These are phyloP conservation scores for Populus pruinosa DNA, from an alignment of 345 rosid genomes.

Conservation along the genomic window DNA sequence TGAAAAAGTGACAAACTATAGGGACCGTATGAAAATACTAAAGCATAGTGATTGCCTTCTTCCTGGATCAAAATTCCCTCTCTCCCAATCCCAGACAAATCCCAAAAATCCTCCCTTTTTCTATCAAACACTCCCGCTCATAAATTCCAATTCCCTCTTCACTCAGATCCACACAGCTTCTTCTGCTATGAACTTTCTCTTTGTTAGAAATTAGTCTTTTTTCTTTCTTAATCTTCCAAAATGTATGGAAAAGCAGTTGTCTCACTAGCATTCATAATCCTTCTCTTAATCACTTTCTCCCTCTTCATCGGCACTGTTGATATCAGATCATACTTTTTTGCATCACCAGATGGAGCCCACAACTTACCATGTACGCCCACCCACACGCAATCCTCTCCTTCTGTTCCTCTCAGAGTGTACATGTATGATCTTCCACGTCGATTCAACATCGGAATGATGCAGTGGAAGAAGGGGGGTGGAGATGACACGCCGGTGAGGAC, in stretches of 20 bases:
- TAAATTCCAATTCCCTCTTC: too few relatives aligned
- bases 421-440: conserved; percentile 91
- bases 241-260: conserved; percentile 49
- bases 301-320: conserved; percentile 54
- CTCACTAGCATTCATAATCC: conserved; percentile 30
- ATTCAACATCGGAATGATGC: conserved; percentile 79
- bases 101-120: too few relatives aligned
- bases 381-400: neutral
- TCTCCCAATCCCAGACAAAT: too few relatives aligned
- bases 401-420: conserved; percentile 58
- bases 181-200: too few relatives aligned
- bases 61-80: too few relatives aligned
- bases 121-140: too few relatives aligned
- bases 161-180: too few relatives aligned
- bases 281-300: conserved; percentile 48
- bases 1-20: too few relatives aligned
- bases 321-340: conserved; percentile 59
- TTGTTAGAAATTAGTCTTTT: too few relatives aligned
- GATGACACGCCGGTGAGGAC: conserved; percentile 47
- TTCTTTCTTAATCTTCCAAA: neutral
- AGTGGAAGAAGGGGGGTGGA: conserved; percentile 26
- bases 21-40: too few relatives aligned
- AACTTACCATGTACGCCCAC: neutral
- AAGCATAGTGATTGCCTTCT: too few relatives aligned
- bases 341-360: conserved; percentile 9